A percentile compares a stretch with the other conserved stretches of the same genome.
These are phyloP conservation scores for Penicillium sp. DNA, from an alignment of 2,329 filamentous ascomycete species.

Conservation along the genomic window DNA sequence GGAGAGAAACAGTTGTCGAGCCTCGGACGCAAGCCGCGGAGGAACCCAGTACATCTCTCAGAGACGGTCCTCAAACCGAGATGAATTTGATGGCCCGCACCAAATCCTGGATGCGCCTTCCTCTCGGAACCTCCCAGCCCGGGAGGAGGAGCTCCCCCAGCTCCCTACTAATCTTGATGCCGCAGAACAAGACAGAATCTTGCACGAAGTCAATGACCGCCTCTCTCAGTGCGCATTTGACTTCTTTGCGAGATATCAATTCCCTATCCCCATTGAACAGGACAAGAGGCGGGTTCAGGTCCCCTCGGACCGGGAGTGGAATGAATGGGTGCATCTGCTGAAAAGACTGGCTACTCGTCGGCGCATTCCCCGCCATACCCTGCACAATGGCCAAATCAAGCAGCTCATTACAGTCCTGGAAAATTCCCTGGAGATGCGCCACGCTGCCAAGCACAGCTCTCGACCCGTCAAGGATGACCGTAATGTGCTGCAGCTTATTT, in stretches of 20 bases:
- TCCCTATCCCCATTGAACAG: conserved; percentile 80
- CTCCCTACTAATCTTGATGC: conserved; percentile 81
- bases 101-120: conserved; percentile 77
- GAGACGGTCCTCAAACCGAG: conserved; percentile 75
- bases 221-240: conserved; percentile 85
- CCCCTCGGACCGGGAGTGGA: conserved; percentile 82
- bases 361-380: conserved; percentile 77
- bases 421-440: conserved; percentile 85
- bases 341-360: conserved; percentile 85
- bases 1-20: conserved; percentile 41
- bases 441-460: conserved; percentile 81
- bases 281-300: conserved; percentile 78
- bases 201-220: conserved; percentile 80
- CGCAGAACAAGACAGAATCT: conserved; percentile 81
- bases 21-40: conserved; percentile 37
- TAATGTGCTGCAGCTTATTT: conserved; percentile 85
- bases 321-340: conserved; percentile 86
- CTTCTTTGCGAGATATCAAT: conserved; percentile 89
- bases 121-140: conserved; percentile 70
- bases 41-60: conserved; percentile 52
- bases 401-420: conserved; percentile 86
- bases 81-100: conserved; percentile 87
- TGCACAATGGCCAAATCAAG: conserved; percentile 90
- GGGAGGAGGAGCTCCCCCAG: conserved; percentile 79
- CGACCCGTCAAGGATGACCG: conserved; percentile 84